Conservation (phyloP, 805 yeast species). For the Candida saitoana region DNA sequence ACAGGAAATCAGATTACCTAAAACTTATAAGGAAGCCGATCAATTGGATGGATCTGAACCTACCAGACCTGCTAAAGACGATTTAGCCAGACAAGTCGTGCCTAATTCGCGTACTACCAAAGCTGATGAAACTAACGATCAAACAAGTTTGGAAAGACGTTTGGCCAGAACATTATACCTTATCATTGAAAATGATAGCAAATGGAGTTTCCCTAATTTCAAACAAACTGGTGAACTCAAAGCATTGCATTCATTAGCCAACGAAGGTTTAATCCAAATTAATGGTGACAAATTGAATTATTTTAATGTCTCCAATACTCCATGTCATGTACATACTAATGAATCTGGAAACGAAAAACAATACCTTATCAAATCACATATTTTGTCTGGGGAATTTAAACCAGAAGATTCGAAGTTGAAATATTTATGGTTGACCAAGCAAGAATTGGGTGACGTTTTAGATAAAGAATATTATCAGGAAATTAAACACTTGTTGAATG, state of each 20-base stretch:
- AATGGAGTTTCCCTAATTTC: conserved; percentile 86
- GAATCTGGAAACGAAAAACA: conserved; percentile 44
- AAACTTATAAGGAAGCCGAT: conserved; percentile 42
- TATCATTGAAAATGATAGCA: conserved; percentile 41
- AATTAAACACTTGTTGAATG: conserved; percentile 47
- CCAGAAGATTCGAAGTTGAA: conserved; percentile 38
- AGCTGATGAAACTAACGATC: conserved; percentile 66
- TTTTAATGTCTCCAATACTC: conserved; percentile 88
- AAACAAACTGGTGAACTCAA: conserved; percentile 32
- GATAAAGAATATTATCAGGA: conserved; percentile 51
- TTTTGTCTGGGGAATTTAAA: conserved; percentile 75
- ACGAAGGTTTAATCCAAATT: conserved; percentile 59
- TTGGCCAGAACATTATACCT: conserved; percentile 78
- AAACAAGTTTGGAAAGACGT: conserved; percentile 69
- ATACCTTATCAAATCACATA: conserved; percentile 81
- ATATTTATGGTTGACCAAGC: conserved; percentile 80
- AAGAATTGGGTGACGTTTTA: conserved; percentile 61
- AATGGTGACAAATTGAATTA: conserved; percentile 68
- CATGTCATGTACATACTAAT: conserved; percentile 57
- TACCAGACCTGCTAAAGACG: conserved; percentile 28
- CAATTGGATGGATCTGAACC: conserved; percentile 31
- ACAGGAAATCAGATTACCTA: conserved; percentile 76
- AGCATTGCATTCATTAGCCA: conserved; percentile 70
- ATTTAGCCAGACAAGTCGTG: conserved; percentile 62
- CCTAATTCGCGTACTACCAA: conserved; percentile 70